Evolutionary conservation across 352 stramenopile genomes (phyloP).

Genomic region (Globisporangium heterothallicum): DNA sequence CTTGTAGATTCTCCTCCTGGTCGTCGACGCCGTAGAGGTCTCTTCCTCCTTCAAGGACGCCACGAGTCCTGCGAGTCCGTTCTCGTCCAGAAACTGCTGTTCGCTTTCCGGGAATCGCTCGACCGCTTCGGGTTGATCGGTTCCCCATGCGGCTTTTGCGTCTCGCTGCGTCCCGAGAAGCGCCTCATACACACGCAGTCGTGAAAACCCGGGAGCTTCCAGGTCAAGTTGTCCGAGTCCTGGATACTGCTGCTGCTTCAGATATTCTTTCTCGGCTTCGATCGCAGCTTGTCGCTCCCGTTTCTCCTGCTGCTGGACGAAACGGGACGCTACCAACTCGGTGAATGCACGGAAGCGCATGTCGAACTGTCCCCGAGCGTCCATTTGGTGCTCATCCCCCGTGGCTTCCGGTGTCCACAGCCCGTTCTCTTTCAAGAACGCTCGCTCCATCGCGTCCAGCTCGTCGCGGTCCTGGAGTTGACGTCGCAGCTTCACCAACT

Average conservation of each 20-base stretch:
- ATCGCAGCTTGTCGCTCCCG: not conserved
- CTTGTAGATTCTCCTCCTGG: slow-evolving; percentile 7
- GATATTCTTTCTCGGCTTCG: slow-evolving; percentile 6
- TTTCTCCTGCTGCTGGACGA: slow-evolving; percentile 1
- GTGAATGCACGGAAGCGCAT: slow-evolving; percentile 11
- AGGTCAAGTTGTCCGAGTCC: not conserved
- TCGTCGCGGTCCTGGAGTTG: slow-evolving; percentile 5
- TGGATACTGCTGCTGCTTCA: not conserved
- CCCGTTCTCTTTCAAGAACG: slow-evolving; percentile 9
- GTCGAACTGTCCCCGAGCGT: slow-evolving; percentile 14
- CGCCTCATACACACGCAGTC: slow-evolving; percentile 7
- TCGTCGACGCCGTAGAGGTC: not conserved
- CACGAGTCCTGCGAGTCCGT: slow-evolving; percentile 4
- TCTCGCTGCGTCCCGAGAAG: slow-evolving; percentile 6
- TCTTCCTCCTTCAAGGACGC: not conserved
- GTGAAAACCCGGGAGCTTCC: slow-evolving; percentile 8
- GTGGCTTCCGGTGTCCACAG: slow-evolving; percentile 1
- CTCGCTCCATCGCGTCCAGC: slow-evolving; percentile 9
- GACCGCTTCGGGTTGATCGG: slow-evolving; percentile 12
- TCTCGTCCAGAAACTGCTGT: not conserved
- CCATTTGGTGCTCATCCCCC: not conserved
- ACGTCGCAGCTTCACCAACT: slow-evolving; percentile 16
- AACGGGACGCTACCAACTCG: slow-evolving; percentile 6
- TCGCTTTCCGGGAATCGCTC: slow-evolving; percentile 18
- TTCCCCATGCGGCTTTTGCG: not conserved